Base-by-base conservation (phyloP, 306 rosid genomes). In the Dryas drummondii region DNA sequence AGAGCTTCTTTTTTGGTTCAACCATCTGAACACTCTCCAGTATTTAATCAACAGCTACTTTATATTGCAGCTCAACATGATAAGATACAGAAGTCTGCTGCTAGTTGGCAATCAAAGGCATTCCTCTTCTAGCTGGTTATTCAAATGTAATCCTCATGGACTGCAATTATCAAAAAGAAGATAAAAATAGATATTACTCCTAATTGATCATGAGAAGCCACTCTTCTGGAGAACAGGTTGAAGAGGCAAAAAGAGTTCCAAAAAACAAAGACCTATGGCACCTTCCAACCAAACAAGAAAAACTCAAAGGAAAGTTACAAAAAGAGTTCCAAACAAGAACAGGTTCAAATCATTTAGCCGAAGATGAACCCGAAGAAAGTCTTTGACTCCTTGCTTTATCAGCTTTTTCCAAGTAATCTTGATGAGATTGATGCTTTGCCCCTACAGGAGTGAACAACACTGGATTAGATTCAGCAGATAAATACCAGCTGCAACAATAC, bases 301-400 rank as follows among this genome's bases (percentile, higher is more conserved):
- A 78, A 82, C 80, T 48, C 57, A 27, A 10, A 62, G 50, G 65
- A 74, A 72, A 69, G 78, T 7, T 32, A 13, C 46, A 52, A 32
- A 32, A 32, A 32, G 37, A 32, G 37, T 32, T 32, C 42, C 48
- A 56, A 32, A 37, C 17, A 47, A 16, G 8, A 52, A 60, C 13
- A 62, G 47, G 65, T 32, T 44, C 70, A 67, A 70, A 74, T 94
- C 86, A 94, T 73, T 92, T 84, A 70, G 91, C 83, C 56, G 96
- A 74, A 53, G 91, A 83, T 69, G 93, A 76, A 80, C 86, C 72
- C 16, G 96, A 91, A 48, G 96, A 91, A 60, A 94, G 96, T 84
- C 99, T 85, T 80, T 90, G 86, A 83, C 93, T 90, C 75, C 98
- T 90, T 56, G 97, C 97, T 88, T 94, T 94, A 78, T 94, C 99